Conservation (phyloP, 2,329 filamentous ascomycete genomes). For the Ophioceras dolichostomum region DNA sequence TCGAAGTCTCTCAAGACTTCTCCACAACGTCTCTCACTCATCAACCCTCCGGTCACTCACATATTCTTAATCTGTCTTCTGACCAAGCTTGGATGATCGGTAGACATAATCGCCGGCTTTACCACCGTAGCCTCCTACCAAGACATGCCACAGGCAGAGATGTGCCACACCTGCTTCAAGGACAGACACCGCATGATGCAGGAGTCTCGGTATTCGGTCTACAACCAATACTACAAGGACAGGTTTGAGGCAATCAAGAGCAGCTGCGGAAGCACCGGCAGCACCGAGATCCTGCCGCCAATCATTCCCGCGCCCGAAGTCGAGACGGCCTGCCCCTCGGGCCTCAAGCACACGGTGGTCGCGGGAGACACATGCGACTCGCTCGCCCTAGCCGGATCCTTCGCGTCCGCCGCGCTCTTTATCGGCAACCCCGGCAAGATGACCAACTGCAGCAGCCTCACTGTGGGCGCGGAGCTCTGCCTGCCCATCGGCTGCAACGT, state of each 20-base stretch:
- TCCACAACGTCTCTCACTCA: not conserved
- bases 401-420: constrained; percentile 8
- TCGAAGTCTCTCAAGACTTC: not conserved
- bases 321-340: not conserved
- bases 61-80: too few species aligned
- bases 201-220: not conserved
- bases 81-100: too few species aligned
- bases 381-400: constrained; percentile 5
- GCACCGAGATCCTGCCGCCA: not conserved
- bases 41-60: too few species aligned
- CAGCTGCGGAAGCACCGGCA: not conserved
- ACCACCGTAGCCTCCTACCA: too few species aligned
- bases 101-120: too few species aligned
- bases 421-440: constrained; percentile 8
- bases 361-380: constrained; percentile 10
- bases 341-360: constrained; percentile 3
- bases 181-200: not conserved
- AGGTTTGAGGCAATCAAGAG: not conserved
- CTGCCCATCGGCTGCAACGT: not conserved
- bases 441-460: constrained; percentile 6
- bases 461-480: not conserved
- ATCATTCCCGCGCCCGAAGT: not conserved
- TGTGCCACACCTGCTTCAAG: not conserved
- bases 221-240: not conserved
- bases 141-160: not conserved